Conservation (phyloP, 2,329 filamentous ascomycete species). For the Gliomastix tumulicola region DNA sequence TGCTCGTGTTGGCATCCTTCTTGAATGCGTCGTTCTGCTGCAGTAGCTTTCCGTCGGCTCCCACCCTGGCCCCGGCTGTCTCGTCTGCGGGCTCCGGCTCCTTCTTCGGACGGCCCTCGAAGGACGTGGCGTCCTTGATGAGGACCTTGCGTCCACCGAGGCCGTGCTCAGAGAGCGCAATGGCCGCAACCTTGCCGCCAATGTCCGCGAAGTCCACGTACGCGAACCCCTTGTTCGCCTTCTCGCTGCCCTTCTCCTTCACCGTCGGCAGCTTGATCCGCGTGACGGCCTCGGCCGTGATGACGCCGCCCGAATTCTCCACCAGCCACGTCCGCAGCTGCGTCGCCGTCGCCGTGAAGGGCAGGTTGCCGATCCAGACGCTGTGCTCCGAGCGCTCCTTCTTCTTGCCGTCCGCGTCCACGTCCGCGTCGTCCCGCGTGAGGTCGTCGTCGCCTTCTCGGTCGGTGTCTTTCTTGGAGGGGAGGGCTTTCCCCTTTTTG, state of each 20-base stretch:
- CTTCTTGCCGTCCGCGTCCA: conserved; percentile 29
- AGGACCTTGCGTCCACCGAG: conserved; percentile 71
- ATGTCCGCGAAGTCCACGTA: conserved; percentile 85
- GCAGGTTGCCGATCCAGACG: conserved; percentile 93
- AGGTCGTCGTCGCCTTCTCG: conserved; percentile 19
- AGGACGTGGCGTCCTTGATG: conserved; percentile 89
- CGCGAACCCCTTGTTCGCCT: conserved; percentile 81
- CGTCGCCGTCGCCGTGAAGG: conserved; percentile 70
- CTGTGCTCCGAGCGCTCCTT: conserved; percentile 69
- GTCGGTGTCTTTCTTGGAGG: conserved; percentile 25
- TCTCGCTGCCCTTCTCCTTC: conserved; percentile 36
- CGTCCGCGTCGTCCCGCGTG: conserved; percentile 17
- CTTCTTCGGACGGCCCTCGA: conserved; percentile 80
- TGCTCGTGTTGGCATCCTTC: conserved; percentile 53
- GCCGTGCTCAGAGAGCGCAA: conserved; percentile 80
- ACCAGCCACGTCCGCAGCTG: conserved; percentile 77
- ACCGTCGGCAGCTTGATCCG: conserved; percentile 71
- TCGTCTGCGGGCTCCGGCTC: conserved; percentile 27
- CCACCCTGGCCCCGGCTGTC: conserved; percentile 12
- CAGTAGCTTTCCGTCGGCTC: conserved; percentile 18
- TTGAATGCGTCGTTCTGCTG: conserved; percentile 20
- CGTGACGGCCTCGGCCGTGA: conserved; percentile 67
- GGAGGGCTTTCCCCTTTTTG: conserved; percentile 69
- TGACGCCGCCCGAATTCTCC: conserved; percentile 58
- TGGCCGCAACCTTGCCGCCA: conserved; percentile 64